phyloP scores from a whole-genome alignment of 306 rosid genomes.

The Medicago arabica region DNA sequence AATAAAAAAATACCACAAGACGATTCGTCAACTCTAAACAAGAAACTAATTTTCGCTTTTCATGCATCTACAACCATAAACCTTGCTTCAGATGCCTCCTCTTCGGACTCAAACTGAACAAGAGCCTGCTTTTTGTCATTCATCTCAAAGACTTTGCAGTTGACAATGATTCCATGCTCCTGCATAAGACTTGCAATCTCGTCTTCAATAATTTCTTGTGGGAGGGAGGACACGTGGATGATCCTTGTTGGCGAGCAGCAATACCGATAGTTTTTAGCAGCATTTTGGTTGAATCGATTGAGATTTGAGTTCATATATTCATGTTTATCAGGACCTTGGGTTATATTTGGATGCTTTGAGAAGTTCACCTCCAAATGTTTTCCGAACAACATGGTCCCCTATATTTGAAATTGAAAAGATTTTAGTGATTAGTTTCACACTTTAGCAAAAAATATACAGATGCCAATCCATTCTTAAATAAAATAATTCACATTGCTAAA shows the following conservation, averaged over 20 bases:
- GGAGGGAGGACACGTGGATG: slow-evolving; percentile 92
- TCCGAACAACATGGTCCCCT: slow-evolving; percentile 91
- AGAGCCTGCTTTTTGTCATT: slow-evolving; percentile 97
- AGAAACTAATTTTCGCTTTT: too few relatives aligned
- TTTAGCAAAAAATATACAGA: slow-evolving; percentile 10
- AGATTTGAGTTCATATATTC: slow-evolving; percentile 91
- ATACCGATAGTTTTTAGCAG: slow-evolving; percentile 95
- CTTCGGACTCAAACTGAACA: slow-evolving; percentile 88
- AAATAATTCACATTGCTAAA: too few relatives aligned
- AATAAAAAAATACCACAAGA: too few relatives aligned
- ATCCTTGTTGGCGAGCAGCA: slow-evolving; percentile 97
- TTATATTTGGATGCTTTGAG: slow-evolving; percentile 88
- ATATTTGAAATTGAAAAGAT: slow-evolving; percentile 21
- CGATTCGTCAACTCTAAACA: too few relatives aligned
- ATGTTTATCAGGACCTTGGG: slow-evolving; percentile 91
- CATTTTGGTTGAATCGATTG: slow-evolving; percentile 97
- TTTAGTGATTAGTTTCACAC: slow-evolving; percentile 1
- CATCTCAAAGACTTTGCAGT: slow-evolving; percentile 93
- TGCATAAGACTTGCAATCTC: slow-evolving; percentile 80
- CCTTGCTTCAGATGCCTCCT: slow-evolving; percentile 98
- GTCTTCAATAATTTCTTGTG: slow-evolving; percentile 85
- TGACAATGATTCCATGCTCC: slow-evolving; percentile 81
- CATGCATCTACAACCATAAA: too few relatives aligned
- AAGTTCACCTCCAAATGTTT: slow-evolving; percentile 94
- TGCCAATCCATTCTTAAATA: neutral